Conservation (phyloP, 768 basidiomycete genomes). For the Lactarius trivialis region DNA sequence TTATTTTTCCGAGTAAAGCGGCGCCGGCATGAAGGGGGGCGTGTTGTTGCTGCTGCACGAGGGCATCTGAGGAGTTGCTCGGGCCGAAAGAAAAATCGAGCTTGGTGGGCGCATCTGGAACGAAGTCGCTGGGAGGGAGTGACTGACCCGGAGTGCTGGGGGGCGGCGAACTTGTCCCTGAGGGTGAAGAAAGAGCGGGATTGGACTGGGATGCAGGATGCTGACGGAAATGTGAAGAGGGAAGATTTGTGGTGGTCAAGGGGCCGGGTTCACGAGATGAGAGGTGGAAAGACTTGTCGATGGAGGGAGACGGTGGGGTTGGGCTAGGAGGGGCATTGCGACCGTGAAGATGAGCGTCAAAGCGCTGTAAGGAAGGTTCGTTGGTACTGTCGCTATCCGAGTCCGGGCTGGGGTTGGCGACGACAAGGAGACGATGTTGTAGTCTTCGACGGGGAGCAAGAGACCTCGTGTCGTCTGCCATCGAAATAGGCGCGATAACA, state of each 20-base stretch:
- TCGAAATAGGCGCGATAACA: slow-evolving; percentile 24
- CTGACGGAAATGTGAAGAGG: slow-evolving; percentile 23
- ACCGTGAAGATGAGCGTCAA: slow-evolving; percentile 23
- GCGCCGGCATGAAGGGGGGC: slow-evolving; percentile 25
- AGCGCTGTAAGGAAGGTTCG: slow-evolving; percentile 19
- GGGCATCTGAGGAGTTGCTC: slow-evolving; percentile 32
- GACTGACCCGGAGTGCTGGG: slow-evolving; percentile 56
- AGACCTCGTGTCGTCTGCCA: slow-evolving; percentile 58
- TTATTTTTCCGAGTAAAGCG: slow-evolving; percentile 23
- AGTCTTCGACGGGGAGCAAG: slow-evolving; percentile 27
- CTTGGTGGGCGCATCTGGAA: slow-evolving; percentile 35
- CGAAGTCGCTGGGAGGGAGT: slow-evolving; percentile 37
- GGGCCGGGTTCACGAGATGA: slow-evolving; percentile 29
- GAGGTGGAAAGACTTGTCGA: slow-evolving; percentile 25
- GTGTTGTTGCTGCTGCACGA: slow-evolving; percentile 31
- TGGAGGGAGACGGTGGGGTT: slow-evolving; percentile 28
- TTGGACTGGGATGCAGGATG: slow-evolving; percentile 38
- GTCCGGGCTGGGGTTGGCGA: slow-evolving; percentile 57
- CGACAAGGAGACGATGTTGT: slow-evolving; percentile 40
- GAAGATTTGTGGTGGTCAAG: slow-evolving; percentile 35
- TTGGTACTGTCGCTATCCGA: slow-evolving; percentile 37
- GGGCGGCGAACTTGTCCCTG: slow-evolving; percentile 63
- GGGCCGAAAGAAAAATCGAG: slow-evolving; percentile 25
- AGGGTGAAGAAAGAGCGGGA: slow-evolving; percentile 63
- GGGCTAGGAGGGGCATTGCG: slow-evolving; percentile 28